A percentile compares a stretch with the other conserved stretches of the same genome.
Conservation (phyloP, 305 asterid species). For the Solanum hybrid region DNA sequence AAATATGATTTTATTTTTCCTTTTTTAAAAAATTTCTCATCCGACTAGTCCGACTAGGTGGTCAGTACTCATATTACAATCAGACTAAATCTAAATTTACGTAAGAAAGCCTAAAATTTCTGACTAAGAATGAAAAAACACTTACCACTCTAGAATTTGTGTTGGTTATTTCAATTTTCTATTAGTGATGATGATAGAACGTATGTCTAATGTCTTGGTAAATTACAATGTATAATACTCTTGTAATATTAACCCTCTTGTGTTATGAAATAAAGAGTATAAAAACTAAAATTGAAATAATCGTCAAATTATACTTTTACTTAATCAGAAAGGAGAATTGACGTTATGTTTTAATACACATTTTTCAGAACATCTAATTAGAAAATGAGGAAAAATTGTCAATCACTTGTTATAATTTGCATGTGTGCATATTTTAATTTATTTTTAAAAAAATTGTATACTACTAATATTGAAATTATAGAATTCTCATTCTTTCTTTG, state of each 20-base stretch:
- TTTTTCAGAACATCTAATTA: not conserved
- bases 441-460: not conserved
- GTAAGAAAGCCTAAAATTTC: too few relatives aligned
- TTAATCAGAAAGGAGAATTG: not conserved
- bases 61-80: not conserved
- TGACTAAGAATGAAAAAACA: too few relatives aligned
- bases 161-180: too few relatives aligned
- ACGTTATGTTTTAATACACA: not conserved
- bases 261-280: not conserved
- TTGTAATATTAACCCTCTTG: not conserved
- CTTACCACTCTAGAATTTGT: not conserved
- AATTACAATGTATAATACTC: not conserved
- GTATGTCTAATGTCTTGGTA: not conserved
- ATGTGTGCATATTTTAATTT: not conserved
- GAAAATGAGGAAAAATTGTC: not conserved
- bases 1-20: not conserved
- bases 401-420: not conserved
- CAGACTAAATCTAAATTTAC: too few relatives aligned
- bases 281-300: not conserved
- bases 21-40: too few relatives aligned
- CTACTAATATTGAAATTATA: not conserved
- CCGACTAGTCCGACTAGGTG: not conserved
- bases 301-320: not conserved
- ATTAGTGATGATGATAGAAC: too few relatives aligned
- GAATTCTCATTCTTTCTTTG: not conserved